phyloP scores from a whole-genome alignment of 1,284 basidiomycete species.

The Mrakiaceae sp. region DNA sequence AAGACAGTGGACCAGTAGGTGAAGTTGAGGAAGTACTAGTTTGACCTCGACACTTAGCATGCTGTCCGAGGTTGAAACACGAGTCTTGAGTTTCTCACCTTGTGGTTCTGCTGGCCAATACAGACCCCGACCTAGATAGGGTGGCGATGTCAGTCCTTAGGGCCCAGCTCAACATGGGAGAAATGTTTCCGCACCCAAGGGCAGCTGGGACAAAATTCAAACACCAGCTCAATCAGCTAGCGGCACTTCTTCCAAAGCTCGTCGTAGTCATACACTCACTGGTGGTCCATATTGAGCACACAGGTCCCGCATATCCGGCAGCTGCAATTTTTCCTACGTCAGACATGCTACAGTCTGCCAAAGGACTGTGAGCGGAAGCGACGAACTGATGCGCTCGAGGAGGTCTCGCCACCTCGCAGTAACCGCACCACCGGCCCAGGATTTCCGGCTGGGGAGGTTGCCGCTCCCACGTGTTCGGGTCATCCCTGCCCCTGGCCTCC shows the following conservation, averaged over 20 bases:
- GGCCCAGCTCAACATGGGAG: not conserved
- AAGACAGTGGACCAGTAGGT: slow-evolving; percentile 47
- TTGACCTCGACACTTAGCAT: not conserved
- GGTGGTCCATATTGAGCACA: slow-evolving; percentile 8
- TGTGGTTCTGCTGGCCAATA: not conserved
- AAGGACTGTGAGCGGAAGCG: too few relatives aligned
- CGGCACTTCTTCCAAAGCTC: not conserved
- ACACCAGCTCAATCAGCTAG: not conserved
- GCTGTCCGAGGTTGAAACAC: not conserved
- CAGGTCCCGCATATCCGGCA: slow-evolving; percentile 9
- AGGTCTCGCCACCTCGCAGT: slow-evolving; percentile 4
- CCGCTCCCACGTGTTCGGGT: not conserved
- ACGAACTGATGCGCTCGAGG: slow-evolving; percentile 10
- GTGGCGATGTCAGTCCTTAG: not conserved
- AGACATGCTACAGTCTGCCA: not conserved
- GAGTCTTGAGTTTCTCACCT: not conserved
- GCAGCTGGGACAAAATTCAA: not conserved
- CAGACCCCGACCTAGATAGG: not conserved
- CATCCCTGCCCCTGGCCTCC: not conserved
- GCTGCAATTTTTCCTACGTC: not conserved
- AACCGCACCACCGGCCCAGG: slow-evolving; percentile 6
- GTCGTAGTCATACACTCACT: too few relatives aligned
- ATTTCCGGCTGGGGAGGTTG: slow-evolving; percentile 4
- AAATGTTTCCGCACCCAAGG: not conserved
- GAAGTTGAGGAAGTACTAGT: slow-evolving; percentile 61